Evolutionary conservation across 1,284 basidiomycete genomes (phyloP), one percentile per base, ranked within the genome.

Genomic region (Caloboletus inedulis): DNA sequence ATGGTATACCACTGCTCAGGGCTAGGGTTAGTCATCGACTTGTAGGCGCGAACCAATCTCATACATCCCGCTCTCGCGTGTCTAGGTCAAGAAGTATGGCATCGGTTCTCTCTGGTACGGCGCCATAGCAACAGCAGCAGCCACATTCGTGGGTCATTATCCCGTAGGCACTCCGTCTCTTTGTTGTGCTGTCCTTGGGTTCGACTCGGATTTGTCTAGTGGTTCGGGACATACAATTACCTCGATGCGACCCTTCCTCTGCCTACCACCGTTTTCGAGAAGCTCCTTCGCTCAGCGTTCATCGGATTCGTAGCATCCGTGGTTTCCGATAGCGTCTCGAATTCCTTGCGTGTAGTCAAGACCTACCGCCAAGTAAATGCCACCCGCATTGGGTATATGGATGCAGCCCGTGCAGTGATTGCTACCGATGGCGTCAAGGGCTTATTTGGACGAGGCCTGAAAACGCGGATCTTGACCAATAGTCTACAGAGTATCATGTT

Each of bases 61-160:
- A 51, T 27, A 2, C 23, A 5, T 14, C 1, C 27, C 19, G 23
- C 9, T 53, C 41, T 44, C 30, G 43, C 37, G 43, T 49, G 51
- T 35, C 46, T 49, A 88, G 85, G 73, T 94, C 54, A 84, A 79
- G 65, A 77, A 71, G 47, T 85, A 91, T 60, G 93, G 93, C 2
- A 69, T 94, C 16, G 80, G 79, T 25, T 82, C 86, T 16, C 66
- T 96, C 23, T 96, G 90, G 89, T 93, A 89, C 58, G 92, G 92
- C 23, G 92, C 92, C 0, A 62, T 89, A 41, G 93, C 91, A 1
- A 94, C 92, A 0, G 92, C 91, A 2, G 91, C 85, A 6, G 93
- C 92, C 7, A 94, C 91, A 0, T 94, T 95, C 60, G 91, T 93
- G n/a, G 93, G 93, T 0, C 81, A 91, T 68, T 95, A 91, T 68